Percentiles rank a stretch among this genome's conserved stretches.
These are phyloP conservation scores for Myxozyma geophila DNA, from an alignment of 805 yeast genomes.

Conservation along the genomic window DNA sequence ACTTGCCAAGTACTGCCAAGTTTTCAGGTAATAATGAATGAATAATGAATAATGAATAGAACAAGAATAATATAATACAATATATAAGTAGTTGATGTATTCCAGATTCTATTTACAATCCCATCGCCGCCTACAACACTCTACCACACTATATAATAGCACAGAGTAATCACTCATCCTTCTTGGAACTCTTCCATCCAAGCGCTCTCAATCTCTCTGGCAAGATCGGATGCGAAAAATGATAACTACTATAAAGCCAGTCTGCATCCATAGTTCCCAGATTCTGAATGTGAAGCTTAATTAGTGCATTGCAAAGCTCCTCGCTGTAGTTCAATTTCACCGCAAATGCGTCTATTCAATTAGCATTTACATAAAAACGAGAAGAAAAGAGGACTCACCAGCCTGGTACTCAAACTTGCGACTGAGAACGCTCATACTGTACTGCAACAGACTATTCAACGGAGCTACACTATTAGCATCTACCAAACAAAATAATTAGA, in stretches of 20 bases:
- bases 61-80: neutral
- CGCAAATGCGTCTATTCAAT: conserved; percentile 51
- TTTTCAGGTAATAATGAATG: neutral
- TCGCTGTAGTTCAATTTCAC: conserved; percentile 70
- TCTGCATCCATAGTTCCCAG: conserved; percentile 87
- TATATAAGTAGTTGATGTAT: neutral
- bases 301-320: conserved; percentile 71
- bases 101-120: neutral
- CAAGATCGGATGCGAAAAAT: conserved; percentile 88
- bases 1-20: too few relatives aligned
- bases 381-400: conserved; percentile 57
- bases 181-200: conserved; percentile 44
- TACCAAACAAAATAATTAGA: neutral
- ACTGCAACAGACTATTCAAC: conserved; percentile 67
- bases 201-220: conserved; percentile 86
- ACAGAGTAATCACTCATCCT: conserved; percentile 17
- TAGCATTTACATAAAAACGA: neutral
- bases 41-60: neutral
- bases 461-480: conserved; percentile 53
- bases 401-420: conserved; percentile 95
- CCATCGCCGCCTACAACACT: too few relatives aligned
- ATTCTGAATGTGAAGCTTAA: conserved; percentile 77
- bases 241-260: conserved; percentile 84
- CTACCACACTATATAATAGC: neutral
- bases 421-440: conserved; percentile 68